Base-by-base conservation (phyloP, 2,329 filamentous ascomycete genomes). In the Penicillium olsonii region DNA sequence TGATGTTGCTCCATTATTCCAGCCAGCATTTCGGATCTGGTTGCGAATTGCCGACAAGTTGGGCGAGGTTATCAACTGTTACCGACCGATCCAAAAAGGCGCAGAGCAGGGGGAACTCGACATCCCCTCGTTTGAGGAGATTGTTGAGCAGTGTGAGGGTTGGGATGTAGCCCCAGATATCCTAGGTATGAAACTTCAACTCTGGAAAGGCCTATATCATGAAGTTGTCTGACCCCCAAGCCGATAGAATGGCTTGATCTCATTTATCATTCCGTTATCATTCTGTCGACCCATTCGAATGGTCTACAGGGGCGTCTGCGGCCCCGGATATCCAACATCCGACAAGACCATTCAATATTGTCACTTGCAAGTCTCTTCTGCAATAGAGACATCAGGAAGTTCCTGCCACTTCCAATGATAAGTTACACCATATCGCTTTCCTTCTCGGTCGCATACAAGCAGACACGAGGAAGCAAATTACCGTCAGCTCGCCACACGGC, bases 391-490 rank as follows among this genome's bases (percentile, higher is more conserved):
- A 41, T 45, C 5, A 19, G 22, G 11, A 18, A 53, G 4, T 35
- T 53, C 0, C 15, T 41, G 8, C 56, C 56, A 10, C 18, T 59
- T n/a, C 54, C 54, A 7, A 44, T 55, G 19, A 20, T 55, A n/a
- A 24, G 54, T 18, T 57, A 59, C 48, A 40, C 50, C 14, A 39
- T 59, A 29, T 56, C 56, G 1, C 40, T 59, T 4, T 52, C 22
- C 4, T 57, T 57, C 31, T 55, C 52, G 3, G 41, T 59, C 5
- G 44, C 56, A 0, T 59, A 57, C 39, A 59, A 55, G 29, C 54
- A 53, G 4, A 34, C 47, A 14, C 48, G 54, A 37, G 34, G 45
- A n/a, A 53, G 47, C 20, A 48, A 50, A 27, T 39, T 57, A 6
- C 45, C 37, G 6, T 57, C 50, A 26, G 44, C 47, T 0, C 52